These are phyloP conservation scores for Apiotrichum mycotoxinovorans DNA, from an alignment of 1,284 basidiomycete genomes.

Conservation along the genomic window DNA sequence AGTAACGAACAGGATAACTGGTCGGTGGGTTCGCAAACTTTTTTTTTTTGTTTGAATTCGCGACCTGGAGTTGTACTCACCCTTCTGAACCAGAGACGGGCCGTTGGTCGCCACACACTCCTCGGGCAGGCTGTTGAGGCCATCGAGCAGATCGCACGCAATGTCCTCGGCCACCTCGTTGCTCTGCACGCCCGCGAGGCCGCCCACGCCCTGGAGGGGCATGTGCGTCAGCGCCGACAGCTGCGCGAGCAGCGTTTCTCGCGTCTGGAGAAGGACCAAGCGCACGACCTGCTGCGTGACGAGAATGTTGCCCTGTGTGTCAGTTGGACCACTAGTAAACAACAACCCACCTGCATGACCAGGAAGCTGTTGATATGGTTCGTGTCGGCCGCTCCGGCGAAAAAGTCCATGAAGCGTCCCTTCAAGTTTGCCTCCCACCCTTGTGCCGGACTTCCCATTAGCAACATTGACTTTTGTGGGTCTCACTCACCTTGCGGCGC, in stretches of 20 bases:
- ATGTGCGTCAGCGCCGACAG: constrained; percentile 35
- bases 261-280: constrained; percentile 38
- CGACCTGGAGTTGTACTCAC: constrained; percentile 11
- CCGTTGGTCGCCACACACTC: constrained; percentile 45
- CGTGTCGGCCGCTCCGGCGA: constrained; percentile 21
- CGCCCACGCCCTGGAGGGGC: constrained; percentile 27
- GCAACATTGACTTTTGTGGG: neutral
- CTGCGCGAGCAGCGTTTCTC: constrained; percentile 31
- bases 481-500: constrained; percentile 26
- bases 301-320: constrained; percentile 37
- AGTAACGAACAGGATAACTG: too few relatives aligned
- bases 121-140: constrained; percentile 37
- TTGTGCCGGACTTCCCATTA: constrained; percentile 19
- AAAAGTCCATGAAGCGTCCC: constrained; percentile 34
- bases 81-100: constrained; percentile 43
- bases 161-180: constrained; percentile 38
- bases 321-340: neutral
- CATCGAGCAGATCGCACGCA: constrained; percentile 41
- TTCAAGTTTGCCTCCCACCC: constrained; percentile 42
- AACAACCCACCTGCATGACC: constrained; percentile 35
- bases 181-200: constrained; percentile 25
- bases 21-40: too few relatives aligned
- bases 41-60: too few relatives aligned
- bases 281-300: constrained; percentile 44
- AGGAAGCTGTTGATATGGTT: constrained; percentile 36